Evolutionary conservation across 352 stramenopile genomes (phyloP), one percentile per base, ranked within the genome.

Genomic region (Phytophthora tubulina): DNA sequence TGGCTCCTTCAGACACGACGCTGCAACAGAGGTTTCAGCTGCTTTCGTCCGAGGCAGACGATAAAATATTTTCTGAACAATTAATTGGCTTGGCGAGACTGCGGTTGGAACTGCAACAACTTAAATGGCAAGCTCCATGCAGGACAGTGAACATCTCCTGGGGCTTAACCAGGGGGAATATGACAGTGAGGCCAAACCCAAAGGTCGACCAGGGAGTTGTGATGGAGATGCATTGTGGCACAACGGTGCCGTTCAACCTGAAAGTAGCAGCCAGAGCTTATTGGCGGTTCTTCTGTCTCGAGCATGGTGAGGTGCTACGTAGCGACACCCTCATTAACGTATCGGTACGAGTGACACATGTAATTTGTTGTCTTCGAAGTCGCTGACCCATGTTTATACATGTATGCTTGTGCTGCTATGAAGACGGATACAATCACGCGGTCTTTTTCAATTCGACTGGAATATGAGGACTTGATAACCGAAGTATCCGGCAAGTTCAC

Each of bases 401-500:
- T 42, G 36, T 48, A 3, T 48, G 15, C 11, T 27, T 27, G 21
- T 41, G 32, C n/a, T 58, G 14, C 13, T 50, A 3, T 52, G 32
- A 21, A 70, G 67, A 33, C 53, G 21, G 31, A 50, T n/a, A 42
- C 46, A 8, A 54, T 63, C 13, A 14, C 62, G 15, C 32, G 33
- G 6, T 67, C 68, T 13, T 72, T 66, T 14, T 64, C 59, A 7
- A 13, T 74, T 33, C 44, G 38, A 53, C 17, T 61, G 14, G n/a
- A 55, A 4, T 33, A 57, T 32, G 60, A 65, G n/a, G 46, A 67
- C 11, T 70, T 76, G 14, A 55, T 62, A 41, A 68, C 72, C 1
- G 46, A 82, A 10, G 57, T 78, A 41, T 73, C 70, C 2, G 77
- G 75, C 27, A 82, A 82, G 48, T 70, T 80, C 33, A 84, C 72